These are phyloP conservation scores for Calonectria hawksworthii DNA, from an alignment of 2,329 filamentous ascomycete genomes.

Conservation along the genomic window DNA sequence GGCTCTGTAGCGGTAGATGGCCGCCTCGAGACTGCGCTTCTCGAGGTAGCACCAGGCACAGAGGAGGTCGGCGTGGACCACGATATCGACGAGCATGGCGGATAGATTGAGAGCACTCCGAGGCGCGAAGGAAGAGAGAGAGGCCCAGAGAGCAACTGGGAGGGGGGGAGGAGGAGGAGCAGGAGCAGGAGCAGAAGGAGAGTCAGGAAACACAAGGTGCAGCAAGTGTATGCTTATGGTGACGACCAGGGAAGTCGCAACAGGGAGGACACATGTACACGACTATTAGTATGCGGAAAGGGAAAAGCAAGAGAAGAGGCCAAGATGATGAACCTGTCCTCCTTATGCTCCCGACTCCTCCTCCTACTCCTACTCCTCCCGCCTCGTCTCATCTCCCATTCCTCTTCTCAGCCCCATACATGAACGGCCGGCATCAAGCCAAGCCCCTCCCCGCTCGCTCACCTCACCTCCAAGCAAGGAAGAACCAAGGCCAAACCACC, in stretches of 20 bases:
- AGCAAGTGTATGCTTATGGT: background rate
- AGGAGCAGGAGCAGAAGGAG: background rate
- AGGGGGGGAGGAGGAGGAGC: background rate
- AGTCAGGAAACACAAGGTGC: background rate
- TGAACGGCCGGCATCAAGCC: background rate
- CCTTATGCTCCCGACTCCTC: background rate
- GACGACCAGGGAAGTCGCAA: background rate
- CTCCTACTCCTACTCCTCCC: background rate
- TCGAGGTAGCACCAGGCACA: conserved; percentile 68
- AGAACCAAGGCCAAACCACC: background rate
- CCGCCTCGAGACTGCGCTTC: conserved; percentile 60
- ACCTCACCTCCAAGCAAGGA: background rate
- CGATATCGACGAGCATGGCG: conserved; percentile 50
- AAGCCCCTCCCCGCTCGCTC: background rate
- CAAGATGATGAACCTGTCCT: background rate
- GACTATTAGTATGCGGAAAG: background rate
- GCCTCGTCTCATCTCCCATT: background rate
- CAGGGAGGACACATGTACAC: background rate
- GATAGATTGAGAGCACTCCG: background rate
- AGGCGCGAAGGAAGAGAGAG: background rate
- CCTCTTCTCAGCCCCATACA: background rate
- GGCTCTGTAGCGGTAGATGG: conserved; percentile 57
- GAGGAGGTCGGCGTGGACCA: conserved; percentile 64
- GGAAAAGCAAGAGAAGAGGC: background rate
- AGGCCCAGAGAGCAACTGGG: background rate